phyloP scores from a whole-genome alignment of 495 filamentous ascomycete species.

The Talaromyces nanjingensis region DNA sequence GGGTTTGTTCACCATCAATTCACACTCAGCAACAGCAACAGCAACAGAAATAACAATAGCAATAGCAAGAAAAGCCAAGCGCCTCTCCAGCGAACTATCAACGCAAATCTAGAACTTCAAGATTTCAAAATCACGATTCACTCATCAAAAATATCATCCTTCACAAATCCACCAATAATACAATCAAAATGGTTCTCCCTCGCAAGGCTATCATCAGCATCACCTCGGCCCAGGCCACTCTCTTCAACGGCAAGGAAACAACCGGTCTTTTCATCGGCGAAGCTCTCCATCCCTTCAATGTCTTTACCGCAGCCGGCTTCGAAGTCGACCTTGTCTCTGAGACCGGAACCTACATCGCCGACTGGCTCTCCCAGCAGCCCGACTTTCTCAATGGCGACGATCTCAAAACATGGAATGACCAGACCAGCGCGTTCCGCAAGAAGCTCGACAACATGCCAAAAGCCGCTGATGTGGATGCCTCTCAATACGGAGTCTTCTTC shows the following conservation, averaged over 20 bases:
- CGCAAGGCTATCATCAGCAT: constrained; percentile 39
- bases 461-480: constrained; percentile 24
- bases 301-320: constrained; percentile 37
- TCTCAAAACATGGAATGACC: constrained; percentile 29
- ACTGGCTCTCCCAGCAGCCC: constrained; percentile 36
- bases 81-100: too few relatives aligned
- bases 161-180: not conserved
- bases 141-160: not conserved
- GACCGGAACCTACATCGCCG: constrained; percentile 34
- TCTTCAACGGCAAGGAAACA: constrained; percentile 35
- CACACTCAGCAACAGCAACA: too few relatives aligned
- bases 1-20: too few relatives aligned
- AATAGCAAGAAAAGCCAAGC: too few relatives aligned
- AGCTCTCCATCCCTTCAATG: constrained; percentile 42
- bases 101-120: not conserved
- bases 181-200: constrained; percentile 27
- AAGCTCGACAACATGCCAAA: constrained; percentile 33
- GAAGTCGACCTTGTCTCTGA: constrained; percentile 42
- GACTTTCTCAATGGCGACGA: constrained; percentile 35
- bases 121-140: not conserved
- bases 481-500: constrained; percentile 34
- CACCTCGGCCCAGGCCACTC: constrained; percentile 37
- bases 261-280: constrained; percentile 37
- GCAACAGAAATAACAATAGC: too few relatives aligned
- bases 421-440: constrained; percentile 29